Conservation (phyloP, 2,329 filamentous ascomycete genomes). For the Epichloe sylvatica region DNA sequence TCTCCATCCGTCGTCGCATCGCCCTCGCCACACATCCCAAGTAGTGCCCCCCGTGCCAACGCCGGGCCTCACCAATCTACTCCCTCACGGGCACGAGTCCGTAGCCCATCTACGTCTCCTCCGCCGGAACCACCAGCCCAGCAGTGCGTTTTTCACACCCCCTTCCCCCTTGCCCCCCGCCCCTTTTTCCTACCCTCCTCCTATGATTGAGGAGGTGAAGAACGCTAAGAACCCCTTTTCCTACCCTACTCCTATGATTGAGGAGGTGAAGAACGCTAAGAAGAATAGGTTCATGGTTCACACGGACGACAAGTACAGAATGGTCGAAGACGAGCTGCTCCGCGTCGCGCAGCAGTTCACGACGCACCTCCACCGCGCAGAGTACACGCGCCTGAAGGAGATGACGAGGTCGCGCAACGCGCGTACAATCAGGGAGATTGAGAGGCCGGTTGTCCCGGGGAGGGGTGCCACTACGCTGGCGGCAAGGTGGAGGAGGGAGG, state of each 20-base stretch:
- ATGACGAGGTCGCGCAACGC: constrained; percentile 41
- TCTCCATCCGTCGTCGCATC: not conserved
- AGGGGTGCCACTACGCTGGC: constrained; percentile 16
- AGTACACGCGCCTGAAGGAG: constrained; percentile 55
- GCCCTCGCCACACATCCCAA: not conserved
- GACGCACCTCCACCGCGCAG: constrained; percentile 60
- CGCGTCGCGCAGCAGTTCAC: constrained; percentile 56
- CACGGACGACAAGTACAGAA: constrained; percentile 63
- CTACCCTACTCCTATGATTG: too few species aligned
- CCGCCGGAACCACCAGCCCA: constrained; percentile 34
- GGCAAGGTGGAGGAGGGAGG: constrained; percentile 11
- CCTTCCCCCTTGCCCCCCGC: too few species aligned
- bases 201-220: too few species aligned
- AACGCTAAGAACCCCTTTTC: too few species aligned
- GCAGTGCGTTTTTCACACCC: constrained; percentile 19
- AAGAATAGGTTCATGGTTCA: constrained; percentile 45
- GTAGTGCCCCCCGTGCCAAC: not conserved
- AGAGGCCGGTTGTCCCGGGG: constrained; percentile 34
- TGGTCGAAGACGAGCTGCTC: constrained; percentile 73
- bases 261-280: too few species aligned
- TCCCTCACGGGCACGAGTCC: constrained; percentile 2
- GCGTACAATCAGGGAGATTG: constrained; percentile 34
- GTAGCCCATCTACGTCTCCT: constrained; percentile 37
- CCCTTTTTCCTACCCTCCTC: too few species aligned
- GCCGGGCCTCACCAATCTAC: not conserved